These are phyloP conservation scores for Verticillium longisporum DNA, from an alignment of 2,329 filamentous ascomycete species.

Conservation along the genomic window DNA sequence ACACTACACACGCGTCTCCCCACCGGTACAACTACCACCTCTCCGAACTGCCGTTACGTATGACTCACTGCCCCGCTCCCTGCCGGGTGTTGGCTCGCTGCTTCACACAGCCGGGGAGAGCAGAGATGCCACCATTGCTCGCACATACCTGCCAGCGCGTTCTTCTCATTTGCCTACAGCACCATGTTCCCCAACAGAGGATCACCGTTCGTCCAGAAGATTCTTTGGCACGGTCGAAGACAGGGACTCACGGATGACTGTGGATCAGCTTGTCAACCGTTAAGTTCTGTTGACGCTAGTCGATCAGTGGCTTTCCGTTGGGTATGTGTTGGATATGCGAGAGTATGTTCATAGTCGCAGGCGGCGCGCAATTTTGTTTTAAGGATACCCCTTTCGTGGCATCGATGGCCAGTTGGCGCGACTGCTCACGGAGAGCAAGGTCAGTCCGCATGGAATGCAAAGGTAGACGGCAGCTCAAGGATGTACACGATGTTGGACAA, in stretches of 20 bases:
- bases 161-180: slow-evolving; percentile 17
- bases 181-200: slow-evolving; percentile 17
- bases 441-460: background rate
- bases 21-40: slow-evolving; percentile 35
- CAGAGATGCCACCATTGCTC: slow-evolving; percentile 2
- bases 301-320: background rate
- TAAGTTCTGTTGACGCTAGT: background rate
- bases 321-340: background rate
- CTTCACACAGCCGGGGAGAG: slow-evolving; percentile 7
- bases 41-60: slow-evolving; percentile 13
- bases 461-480: background rate
- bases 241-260: background rate
- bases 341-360: background rate
- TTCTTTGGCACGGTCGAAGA: background rate
- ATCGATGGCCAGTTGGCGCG: background rate
- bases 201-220: background rate
- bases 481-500: background rate
- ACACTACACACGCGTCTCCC: slow-evolving; percentile 24
- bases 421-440: background rate
- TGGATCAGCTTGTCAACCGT: background rate
- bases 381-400: background rate
- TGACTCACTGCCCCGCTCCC: slow-evolving; percentile 7
- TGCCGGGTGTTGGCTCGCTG: slow-evolving; percentile 20
- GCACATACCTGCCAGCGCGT: background rate
- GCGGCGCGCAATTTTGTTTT: background rate